phyloP scores from a whole-genome alignment of 2,329 filamentous ascomycete species.

The Geosmithia putterillii region DNA sequence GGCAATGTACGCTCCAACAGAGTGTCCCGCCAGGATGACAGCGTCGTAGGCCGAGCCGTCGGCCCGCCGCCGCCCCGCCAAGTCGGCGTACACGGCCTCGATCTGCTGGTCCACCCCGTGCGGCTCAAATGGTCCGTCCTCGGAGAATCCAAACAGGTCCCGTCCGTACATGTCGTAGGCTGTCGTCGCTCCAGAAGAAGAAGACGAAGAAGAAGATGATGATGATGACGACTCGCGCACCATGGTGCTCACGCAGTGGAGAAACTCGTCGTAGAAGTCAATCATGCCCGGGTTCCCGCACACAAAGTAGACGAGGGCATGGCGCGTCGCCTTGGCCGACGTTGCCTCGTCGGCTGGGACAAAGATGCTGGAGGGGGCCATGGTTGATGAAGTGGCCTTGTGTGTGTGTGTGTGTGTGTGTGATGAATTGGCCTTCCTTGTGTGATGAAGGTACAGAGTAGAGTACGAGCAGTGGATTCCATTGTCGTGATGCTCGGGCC shows the following conservation, averaged over 20 bases:
- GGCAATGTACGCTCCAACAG: constrained; percentile 59
- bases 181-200: constrained; percentile 18
- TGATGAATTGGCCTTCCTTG: background rate
- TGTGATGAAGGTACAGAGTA: background rate
- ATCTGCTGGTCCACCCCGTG: constrained; percentile 40
- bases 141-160: constrained; percentile 31
- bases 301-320: constrained; percentile 55
- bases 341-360: background rate
- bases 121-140: constrained; percentile 7
- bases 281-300: constrained; percentile 68
- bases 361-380: background rate
- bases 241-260: constrained; percentile 36
- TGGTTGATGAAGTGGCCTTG: background rate
- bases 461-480: too few species aligned
- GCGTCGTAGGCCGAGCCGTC: constrained; percentile 30
- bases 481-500: background rate
- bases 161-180: constrained; percentile 44
- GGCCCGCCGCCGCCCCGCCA: constrained; percentile 11
- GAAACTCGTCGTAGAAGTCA: constrained; percentile 59
- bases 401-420: background rate
- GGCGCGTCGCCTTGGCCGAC: constrained; percentile 3
- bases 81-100: constrained; percentile 23
- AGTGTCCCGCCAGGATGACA: constrained; percentile 61
- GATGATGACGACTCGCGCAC: constrained; percentile 36
- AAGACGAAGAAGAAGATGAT: too few species aligned